Percentiles rank a stretch among this genome's conserved stretches.
Evolutionary conservation across 768 basidiomycete genomes (phyloP).

Genomic region (Symmetrospora coprosmae): DNA sequence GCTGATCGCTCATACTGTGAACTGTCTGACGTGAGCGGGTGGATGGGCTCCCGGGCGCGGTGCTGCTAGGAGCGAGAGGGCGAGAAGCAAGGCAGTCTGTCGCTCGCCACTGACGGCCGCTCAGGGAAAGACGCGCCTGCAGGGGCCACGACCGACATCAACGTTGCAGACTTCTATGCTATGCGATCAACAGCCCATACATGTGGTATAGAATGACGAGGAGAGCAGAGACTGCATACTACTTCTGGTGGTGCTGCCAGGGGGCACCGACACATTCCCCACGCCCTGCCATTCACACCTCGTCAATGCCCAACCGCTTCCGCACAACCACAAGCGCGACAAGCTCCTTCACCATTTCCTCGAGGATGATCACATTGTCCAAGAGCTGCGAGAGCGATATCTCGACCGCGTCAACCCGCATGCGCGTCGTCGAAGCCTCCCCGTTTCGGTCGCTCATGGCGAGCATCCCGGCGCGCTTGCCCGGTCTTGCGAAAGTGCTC

Average conservation of each 20-base stretch:
- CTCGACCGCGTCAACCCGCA: too few relatives aligned
- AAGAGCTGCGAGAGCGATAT: constrained; percentile 67
- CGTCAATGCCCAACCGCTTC: constrained; percentile 68
- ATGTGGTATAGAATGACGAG: neutral
- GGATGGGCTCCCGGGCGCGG: neutral
- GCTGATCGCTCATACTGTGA: neutral
- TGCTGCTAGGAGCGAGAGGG: neutral
- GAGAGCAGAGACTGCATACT: neutral
- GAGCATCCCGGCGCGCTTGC: too few relatives aligned
- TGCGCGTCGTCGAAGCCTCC: too few relatives aligned
- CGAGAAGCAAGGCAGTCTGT: neutral
- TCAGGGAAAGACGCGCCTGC: neutral
- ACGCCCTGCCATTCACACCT: neutral
- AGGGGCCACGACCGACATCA: neutral
- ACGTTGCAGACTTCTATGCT: neutral
- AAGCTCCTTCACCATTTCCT: constrained; percentile 88
- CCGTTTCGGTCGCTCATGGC: too few relatives aligned
- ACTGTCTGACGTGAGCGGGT: neutral
- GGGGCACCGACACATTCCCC: neutral
- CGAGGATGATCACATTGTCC: constrained; percentile 86
- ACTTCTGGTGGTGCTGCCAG: neutral
- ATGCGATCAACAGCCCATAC: neutral
- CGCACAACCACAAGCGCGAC: constrained; percentile 71
- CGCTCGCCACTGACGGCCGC: neutral
- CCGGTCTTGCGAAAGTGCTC: too few relatives aligned